Conservation (phyloP, 345 rosid genomes). For the Camelina sativa region DNA sequence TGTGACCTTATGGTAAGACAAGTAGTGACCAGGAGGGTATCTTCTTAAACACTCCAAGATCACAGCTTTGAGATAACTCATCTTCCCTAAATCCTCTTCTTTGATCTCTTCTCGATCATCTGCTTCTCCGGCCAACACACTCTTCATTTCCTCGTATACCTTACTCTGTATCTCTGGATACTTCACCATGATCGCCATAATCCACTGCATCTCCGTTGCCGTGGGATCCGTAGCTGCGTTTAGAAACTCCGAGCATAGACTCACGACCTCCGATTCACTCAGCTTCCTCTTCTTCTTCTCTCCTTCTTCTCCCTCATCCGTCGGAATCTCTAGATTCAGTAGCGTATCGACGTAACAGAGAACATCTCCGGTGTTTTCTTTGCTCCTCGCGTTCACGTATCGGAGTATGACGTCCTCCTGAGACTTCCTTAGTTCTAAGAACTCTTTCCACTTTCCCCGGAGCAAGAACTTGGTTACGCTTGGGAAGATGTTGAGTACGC, state of each 20-base stretch:
- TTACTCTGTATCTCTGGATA: constrained; percentile 45
- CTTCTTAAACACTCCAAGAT: constrained; percentile 47
- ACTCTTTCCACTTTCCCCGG: constrained; percentile 37
- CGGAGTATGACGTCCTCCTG: constrained; percentile 41
- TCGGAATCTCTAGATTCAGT: constrained; percentile 38
- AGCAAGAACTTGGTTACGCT: constrained; percentile 44
- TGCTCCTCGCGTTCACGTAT: constrained; percentile 30
- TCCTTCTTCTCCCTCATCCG: constrained; percentile 13
- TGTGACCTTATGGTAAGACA: constrained; percentile 43
- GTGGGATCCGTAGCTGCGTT: constrained; percentile 48
- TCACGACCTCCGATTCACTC: constrained; percentile 43
- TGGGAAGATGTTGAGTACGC: constrained; percentile 49
- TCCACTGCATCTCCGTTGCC: constrained; percentile 47
- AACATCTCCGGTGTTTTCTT: constrained; percentile 31
- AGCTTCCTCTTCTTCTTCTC: constrained; percentile 40
- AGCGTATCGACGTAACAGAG: constrained; percentile 48
- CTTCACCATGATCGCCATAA: constrained; percentile 47
- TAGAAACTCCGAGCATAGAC: constrained; percentile 43
- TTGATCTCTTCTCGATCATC: constrained; percentile 29
- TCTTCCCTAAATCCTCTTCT: constrained; percentile 41
- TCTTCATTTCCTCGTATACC: constrained; percentile 37
- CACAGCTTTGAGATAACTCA: constrained; percentile 46
- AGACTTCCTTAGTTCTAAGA: constrained; percentile 35
- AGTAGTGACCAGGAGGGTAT: constrained; percentile 48
- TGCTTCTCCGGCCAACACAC: constrained; percentile 17